Conservation (phyloP, 2,329 filamentous ascomycete genomes). For the Fusarium proliferatum region DNA sequence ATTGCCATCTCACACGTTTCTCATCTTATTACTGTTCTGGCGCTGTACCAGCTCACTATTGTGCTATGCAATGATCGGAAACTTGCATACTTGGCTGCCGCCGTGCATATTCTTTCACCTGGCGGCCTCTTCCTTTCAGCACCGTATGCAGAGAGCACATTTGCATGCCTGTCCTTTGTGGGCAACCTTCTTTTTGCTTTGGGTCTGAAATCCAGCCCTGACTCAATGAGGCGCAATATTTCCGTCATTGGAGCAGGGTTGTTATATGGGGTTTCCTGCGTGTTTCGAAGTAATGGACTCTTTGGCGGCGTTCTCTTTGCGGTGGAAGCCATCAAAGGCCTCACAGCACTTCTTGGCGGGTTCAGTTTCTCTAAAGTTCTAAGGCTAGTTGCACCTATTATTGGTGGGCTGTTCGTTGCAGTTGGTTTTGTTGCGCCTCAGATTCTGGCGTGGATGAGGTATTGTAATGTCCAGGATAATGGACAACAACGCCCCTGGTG, state of each 20-base stretch:
- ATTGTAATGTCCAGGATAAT: conserved; percentile 60
- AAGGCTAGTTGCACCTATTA: conserved; percentile 66
- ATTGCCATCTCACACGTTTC: conserved; percentile 76
- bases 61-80: conserved; percentile 62
- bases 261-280: conserved; percentile 77
- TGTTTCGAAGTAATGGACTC: conserved; percentile 86
- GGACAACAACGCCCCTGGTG: conserved; percentile 77
- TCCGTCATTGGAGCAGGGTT: conserved; percentile 72
- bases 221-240: conserved; percentile 53
- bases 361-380: conserved; percentile 56
- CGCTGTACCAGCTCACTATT: conserved; percentile 74
- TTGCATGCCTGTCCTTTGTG: conserved; percentile 79
- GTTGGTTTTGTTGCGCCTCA: conserved; percentile 79
- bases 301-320: conserved; percentile 83
- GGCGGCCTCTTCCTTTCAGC: conserved; percentile 91
- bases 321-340: conserved; percentile 63
- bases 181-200: conserved; percentile 78
- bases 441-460: conserved; percentile 76
- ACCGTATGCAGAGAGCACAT: conserved; percentile 84
- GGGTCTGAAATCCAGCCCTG: conserved; percentile 47
- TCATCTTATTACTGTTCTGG: conserved; percentile 80
- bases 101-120: conserved; percentile 85
- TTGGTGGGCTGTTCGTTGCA: conserved; percentile 76
- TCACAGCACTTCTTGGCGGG: conserved; percentile 40
- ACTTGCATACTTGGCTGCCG: conserved; percentile 75